Conservation (phyloP, 768 basidiomycete species). For the Russula sp. region DNA sequence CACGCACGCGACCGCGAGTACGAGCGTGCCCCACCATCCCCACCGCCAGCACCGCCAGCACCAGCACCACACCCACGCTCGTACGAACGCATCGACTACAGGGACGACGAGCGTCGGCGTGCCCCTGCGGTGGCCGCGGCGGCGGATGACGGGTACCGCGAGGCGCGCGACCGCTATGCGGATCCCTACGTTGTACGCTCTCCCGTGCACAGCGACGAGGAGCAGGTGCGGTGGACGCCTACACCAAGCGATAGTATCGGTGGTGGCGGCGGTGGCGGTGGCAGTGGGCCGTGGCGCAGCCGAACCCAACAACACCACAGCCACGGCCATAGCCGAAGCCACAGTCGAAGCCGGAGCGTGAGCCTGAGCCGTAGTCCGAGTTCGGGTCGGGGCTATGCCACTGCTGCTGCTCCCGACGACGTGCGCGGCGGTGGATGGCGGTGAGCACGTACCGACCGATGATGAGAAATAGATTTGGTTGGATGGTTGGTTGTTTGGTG, state of each 20-base stretch:
- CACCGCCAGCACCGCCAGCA: background rate
- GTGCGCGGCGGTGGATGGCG: background rate
- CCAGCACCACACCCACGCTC: background rate
- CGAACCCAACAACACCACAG: no score
- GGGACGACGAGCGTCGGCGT: background rate
- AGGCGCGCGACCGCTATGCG: background rate
- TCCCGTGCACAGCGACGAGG: constrained; percentile 3
- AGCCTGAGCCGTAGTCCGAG: background rate
- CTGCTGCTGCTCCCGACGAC: background rate
- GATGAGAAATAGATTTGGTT: background rate
- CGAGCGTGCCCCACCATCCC: background rate
- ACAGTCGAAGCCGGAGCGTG: background rate
- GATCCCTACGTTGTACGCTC: background rate
- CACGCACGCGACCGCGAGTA: background rate
- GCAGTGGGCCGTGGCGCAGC: no score
- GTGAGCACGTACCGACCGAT: background rate
- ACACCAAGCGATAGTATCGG: background rate
- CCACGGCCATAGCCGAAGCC: no score
- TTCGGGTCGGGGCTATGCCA: background rate
- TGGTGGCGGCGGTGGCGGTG: background rate
- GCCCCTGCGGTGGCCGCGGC: background rate
- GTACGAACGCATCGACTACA: background rate
- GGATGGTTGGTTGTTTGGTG: no score
- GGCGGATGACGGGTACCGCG: background rate
- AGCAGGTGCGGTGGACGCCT: background rate